Conservation (phyloP, 139 green algal genomes). For the Closterium sp. region DNA sequence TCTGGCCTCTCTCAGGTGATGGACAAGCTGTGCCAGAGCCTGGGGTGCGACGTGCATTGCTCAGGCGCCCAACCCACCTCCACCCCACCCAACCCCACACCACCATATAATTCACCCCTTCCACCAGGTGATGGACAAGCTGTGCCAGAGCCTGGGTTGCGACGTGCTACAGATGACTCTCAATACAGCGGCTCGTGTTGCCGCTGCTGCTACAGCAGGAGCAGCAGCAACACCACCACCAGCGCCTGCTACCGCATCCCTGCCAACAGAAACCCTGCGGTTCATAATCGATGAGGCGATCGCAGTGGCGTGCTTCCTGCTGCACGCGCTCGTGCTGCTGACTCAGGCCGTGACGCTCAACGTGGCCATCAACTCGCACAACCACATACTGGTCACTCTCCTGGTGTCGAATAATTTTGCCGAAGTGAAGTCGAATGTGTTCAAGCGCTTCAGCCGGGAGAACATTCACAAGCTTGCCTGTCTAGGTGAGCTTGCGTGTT, state of each 20-base stretch:
- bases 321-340: conserved; percentile 53
- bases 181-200: conserved; percentile 42
- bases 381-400: conserved; percentile 56
- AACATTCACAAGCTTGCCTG: conserved; percentile 55
- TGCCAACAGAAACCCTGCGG: conserved; percentile 16
- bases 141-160: conserved; percentile 54
- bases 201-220: background rate
- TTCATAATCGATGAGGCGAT: conserved; percentile 47
- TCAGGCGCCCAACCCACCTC: too few relatives aligned
- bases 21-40: background rate
- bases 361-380: conserved; percentile 61
- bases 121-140: conserved; percentile 49
- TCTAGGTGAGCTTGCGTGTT: conserved; percentile 18
- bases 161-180: conserved; percentile 55
- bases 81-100: too few relatives aligned
- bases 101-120: background rate
- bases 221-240: too few relatives aligned
- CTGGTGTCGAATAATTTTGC: conserved; percentile 65
- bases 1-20: conserved; percentile 13
- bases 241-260: background rate
- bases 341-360: conserved; percentile 60
- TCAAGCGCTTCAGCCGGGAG: conserved; percentile 57
- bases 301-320: conserved; percentile 22
- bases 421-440: conserved; percentile 63
- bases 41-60: background rate